Percentiles rank a stretch among this genome's conserved stretches.
These are phyloP conservation scores for Podaxis rugospora DNA, from an alignment of 768 basidiomycete genomes.

Conservation along the genomic window DNA sequence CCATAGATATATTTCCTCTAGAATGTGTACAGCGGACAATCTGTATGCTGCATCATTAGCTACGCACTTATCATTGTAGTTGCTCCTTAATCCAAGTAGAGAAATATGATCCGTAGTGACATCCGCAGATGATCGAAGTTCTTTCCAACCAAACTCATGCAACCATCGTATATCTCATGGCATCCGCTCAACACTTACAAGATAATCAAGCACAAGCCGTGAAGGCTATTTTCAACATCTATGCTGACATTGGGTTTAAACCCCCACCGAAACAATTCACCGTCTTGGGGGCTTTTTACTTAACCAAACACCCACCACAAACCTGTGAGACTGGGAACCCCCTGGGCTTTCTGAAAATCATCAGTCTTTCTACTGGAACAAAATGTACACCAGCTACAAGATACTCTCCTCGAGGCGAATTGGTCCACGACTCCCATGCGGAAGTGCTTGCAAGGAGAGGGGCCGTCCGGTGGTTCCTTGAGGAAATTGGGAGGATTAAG, in stretches of 20 bases:
- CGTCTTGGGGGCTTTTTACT: conserved; percentile 55
- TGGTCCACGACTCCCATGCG: conserved; percentile 86
- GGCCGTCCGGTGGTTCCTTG: conserved; percentile 73
- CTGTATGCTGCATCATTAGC: not conserved
- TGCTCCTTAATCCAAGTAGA: not conserved
- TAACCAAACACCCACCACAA: conserved; percentile 21
- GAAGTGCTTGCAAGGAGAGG: conserved; percentile 87
- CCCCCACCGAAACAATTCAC: conserved; percentile 60
- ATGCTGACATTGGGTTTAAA: conserved; percentile 39
- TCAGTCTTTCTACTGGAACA: conserved; percentile 77
- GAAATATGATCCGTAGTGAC: not conserved
- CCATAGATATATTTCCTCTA: not conserved
- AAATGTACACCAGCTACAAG: conserved; percentile 72
- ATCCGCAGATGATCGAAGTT: not conserved
- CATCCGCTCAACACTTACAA: not conserved
- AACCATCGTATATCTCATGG: not conserved
- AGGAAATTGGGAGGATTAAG: conserved; percentile 50
- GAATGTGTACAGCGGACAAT: not conserved
- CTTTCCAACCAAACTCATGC: not conserved
- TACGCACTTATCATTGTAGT: not conserved
- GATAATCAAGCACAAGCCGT: conserved; percentile 17
- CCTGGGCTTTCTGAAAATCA: conserved; percentile 36
- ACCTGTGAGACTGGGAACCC: not conserved
- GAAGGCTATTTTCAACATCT: conserved; percentile 34
- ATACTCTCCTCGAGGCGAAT: conserved; percentile 67